Evolutionary conservation across 108 stramenopile species (phyloP), one percentile per base, ranked within the genome.

Genomic region (Chaetoceros tenuissimus): DNA sequence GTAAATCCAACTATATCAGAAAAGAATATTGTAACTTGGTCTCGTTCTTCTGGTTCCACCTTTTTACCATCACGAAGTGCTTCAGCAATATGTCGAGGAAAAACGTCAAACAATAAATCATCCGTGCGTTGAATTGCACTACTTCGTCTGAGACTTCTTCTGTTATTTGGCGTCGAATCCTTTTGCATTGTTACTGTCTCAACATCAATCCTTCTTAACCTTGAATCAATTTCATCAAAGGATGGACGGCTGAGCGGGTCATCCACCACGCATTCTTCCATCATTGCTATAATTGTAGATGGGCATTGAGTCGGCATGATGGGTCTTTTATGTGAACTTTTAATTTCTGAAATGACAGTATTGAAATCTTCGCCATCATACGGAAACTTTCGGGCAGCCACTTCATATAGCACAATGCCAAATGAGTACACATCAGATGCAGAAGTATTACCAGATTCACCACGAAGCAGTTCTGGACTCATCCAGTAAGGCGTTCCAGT

Each of bases 401-500:
- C 53, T 53, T 84, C 82, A 26, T 64, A 77, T 25, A 85, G 57
- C 24, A 85, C 71, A 27, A 83, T 79, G 21, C 76, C 79, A 48
- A 85, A 76, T 23, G 77, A 72, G 55, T 79, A 85, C 2, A 85
- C 75, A 66, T 85, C 84, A 0, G 75, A 63, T 18, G 64, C 64
- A 2, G 74, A 18, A 0, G 71, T 74, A 51, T 81, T 79, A 5
- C 8, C 28, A 3, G 65, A 53, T 46, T 81, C 77, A 44, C 69
- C 56, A 5, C 79, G 55, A 20, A 85, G 54, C 22, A 81, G 34
- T 56, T 91, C 95, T 1, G 95, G 95, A 1, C 92, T 94, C 97
- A 98, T 98, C 95, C 95, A 98, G 64, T 75, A 96, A 17, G 97
- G 97, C 19, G 95, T 94, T 13, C 97, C 97, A 27, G 66, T 48